These are phyloP conservation scores for Euphorbia lathyris DNA, from an alignment of 345 rosid species.

Conservation along the genomic window DNA sequence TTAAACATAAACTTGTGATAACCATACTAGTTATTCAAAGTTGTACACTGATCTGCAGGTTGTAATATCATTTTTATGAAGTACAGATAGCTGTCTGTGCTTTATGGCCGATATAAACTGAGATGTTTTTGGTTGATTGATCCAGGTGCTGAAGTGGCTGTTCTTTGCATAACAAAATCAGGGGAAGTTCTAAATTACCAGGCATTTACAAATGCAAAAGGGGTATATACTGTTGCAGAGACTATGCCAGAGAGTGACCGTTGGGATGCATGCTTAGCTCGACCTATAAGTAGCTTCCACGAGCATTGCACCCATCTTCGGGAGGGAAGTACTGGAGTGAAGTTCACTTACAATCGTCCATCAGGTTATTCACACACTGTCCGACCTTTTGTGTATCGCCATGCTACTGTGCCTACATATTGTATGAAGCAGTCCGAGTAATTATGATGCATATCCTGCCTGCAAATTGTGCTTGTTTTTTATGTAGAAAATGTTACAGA, in stretches of 20 bases:
- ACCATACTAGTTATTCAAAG: background rate
- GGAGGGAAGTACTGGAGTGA: constrained; percentile 56
- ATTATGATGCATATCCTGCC: constrained; percentile 1
- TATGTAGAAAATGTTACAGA: background rate
- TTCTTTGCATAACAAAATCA: constrained; percentile 87
- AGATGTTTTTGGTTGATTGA: background rate
- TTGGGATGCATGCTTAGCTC: constrained; percentile 90
- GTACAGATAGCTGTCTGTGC: background rate
- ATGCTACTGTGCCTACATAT: constrained; percentile 51
- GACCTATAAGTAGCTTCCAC: constrained; percentile 87
- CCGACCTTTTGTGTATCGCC: constrained; percentile 68
- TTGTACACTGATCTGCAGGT: background rate
- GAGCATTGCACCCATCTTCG: constrained; percentile 69
- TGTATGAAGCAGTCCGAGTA: constrained; percentile 35
- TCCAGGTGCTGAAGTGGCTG: constrained; percentile 97
- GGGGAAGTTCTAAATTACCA: constrained; percentile 94
- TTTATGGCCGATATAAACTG: background rate
- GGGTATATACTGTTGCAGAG: constrained; percentile 81
- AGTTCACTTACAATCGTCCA: constrained; percentile 72
- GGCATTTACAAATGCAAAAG: constrained; percentile 82
- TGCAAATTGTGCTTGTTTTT: background rate
- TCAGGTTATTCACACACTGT: constrained; percentile 77
- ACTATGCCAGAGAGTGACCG: constrained; percentile 96
- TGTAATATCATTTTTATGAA: background rate
- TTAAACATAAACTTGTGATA: too few species aligned